phyloP scores from a whole-genome alignment of 2,329 filamentous ascomycete species.

The Teratosphaeria pseudoeucalypti region DNA sequence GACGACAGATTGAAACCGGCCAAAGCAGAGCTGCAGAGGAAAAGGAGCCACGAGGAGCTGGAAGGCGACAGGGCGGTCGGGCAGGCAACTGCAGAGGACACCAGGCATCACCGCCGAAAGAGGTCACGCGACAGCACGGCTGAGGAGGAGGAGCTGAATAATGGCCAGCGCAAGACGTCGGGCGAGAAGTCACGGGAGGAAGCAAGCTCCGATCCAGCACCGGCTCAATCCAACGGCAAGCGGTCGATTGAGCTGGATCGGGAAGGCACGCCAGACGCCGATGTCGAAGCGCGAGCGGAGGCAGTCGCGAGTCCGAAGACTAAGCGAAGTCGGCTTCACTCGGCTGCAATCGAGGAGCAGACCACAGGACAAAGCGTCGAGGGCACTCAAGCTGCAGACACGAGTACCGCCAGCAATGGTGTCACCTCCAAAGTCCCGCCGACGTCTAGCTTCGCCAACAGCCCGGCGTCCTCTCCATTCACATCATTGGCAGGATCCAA shows the following conservation, averaged over 20 bases:
- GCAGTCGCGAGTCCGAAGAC: slow-evolving; percentile 36
- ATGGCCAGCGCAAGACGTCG: slow-evolving; percentile 24
- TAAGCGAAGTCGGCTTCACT: slow-evolving; percentile 33
- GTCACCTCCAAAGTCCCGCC: slow-evolving; percentile 11
- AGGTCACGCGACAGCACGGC: slow-evolving; percentile 35
- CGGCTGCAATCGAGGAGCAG: slow-evolving; percentile 22
- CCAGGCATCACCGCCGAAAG: slow-evolving; percentile 35
- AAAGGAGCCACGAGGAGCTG: slow-evolving; percentile 38
- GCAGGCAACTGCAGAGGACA: slow-evolving; percentile 21
- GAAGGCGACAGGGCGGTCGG: slow-evolving; percentile 26
- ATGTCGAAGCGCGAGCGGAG: slow-evolving; percentile 11
- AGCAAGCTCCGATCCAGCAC: slow-evolving; percentile 15
- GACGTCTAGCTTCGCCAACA: slow-evolving; percentile 35
- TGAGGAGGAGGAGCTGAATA: slow-evolving; percentile 23
- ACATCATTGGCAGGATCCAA: slow-evolving; percentile 31
- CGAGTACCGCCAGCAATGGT: slow-evolving; percentile 14
- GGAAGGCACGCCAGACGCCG: slow-evolving; percentile 12
- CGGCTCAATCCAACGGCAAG: neutral
- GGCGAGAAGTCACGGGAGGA: slow-evolving; percentile 20
- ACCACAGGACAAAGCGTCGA: neutral
- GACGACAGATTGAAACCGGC: neutral
- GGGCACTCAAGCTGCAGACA: slow-evolving; percentile 3
- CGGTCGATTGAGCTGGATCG: slow-evolving; percentile 6
- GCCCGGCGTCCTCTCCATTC: slow-evolving; percentile 39
- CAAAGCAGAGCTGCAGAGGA: slow-evolving; percentile 26